Base-by-base conservation (phyloP, 176 grass and related monocot genomes). In the Musa schizocarpa region DNA sequence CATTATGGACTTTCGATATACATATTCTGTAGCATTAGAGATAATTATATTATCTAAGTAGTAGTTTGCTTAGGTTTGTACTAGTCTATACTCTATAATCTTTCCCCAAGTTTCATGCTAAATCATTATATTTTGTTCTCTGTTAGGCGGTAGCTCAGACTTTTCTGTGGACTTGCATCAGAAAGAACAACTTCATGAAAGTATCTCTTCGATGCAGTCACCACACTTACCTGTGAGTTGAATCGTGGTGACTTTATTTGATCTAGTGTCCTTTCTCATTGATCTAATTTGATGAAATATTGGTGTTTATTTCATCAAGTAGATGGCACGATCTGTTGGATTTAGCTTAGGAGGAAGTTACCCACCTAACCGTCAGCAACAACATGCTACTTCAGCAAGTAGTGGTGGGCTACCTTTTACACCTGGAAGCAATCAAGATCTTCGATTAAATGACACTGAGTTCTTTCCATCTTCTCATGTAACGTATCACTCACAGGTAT, bases 171-270 rank as follows among this genome's bases (percentile, higher is more conserved):
- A 99, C 81, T 81, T 99, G 81, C 90, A 91, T 89, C 95, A 94
- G 73, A 99, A 99, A 74, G 95, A 94, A 76, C 93, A 97, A 76
- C 90, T 91, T 86, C 90, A 94, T 23, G 95, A 99, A 1, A 99
- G 91, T 84, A 69, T 94, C 48, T 80, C 90, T 49, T 81, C 80
- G 73, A 91, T 99, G 88, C 95, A 94, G 85, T 76, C 82, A 49
- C 88, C 84, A 34, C 95, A 99, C 59, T 94, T 91, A 81, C 78
- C 86, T 82, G 95, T 99, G 76, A 68, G 86, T 88, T 74, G 72
- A 74, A 57, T 22, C 8, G 7, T 56, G 17, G 13, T 50, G 68
- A 55, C 54, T 57, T 54, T 26, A 34, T 54, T 54, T 2, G 0
- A 26, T 43, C 2, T 23, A 13, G 0, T 56, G 3, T 34, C 72